Conservation (phyloP, 1,284 basidiomycete species). For the Pterulicium gracile region DNA sequence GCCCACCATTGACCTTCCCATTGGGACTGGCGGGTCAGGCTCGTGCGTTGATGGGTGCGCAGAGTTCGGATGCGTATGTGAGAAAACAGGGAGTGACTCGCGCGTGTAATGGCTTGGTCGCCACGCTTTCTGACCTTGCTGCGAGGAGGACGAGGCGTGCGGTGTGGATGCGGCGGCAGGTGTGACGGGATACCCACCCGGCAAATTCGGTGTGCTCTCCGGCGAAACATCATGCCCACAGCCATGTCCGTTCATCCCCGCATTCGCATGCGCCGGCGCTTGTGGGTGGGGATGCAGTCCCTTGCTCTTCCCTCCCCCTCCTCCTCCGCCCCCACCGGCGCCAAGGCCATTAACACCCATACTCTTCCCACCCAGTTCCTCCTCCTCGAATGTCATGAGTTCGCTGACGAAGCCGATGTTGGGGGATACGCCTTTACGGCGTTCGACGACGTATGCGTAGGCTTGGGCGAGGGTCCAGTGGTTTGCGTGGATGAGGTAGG, state of each 20-base stretch:
- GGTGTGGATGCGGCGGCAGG: background rate
- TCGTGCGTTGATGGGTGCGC: conserved; percentile 14
- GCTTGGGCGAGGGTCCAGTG: conserved; percentile 90
- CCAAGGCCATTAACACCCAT: conserved; percentile 51
- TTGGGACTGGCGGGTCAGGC: conserved; percentile 16
- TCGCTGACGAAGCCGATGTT: conserved; percentile 98
- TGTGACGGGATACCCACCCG: background rate
- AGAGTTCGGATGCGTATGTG: conserved; percentile 5
- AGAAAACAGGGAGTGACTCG: background rate
- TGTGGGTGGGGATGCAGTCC: too few relatives aligned
- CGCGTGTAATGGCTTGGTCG: background rate
- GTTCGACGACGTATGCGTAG: conserved; percentile 84
- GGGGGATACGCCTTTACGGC: conserved; percentile 88
- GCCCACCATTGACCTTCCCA: conserved; percentile 21
- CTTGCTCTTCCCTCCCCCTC: too few relatives aligned
- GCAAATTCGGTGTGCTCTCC: background rate
- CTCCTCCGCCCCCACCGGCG: too few relatives aligned
- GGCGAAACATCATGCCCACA: too few relatives aligned
- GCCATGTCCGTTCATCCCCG: too few relatives aligned
- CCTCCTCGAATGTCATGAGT: conserved; percentile 92
- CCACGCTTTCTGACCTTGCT: too few relatives aligned
- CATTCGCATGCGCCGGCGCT: too few relatives aligned
- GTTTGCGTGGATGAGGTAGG: conserved; percentile 93
- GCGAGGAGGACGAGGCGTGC: background rate
- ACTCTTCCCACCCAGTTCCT: conserved; percentile 76